These are phyloP conservation scores for Coemansia sp. DNA, from an alignment of 192 early-diverging fungal genomes.

Conservation along the genomic window DNA sequence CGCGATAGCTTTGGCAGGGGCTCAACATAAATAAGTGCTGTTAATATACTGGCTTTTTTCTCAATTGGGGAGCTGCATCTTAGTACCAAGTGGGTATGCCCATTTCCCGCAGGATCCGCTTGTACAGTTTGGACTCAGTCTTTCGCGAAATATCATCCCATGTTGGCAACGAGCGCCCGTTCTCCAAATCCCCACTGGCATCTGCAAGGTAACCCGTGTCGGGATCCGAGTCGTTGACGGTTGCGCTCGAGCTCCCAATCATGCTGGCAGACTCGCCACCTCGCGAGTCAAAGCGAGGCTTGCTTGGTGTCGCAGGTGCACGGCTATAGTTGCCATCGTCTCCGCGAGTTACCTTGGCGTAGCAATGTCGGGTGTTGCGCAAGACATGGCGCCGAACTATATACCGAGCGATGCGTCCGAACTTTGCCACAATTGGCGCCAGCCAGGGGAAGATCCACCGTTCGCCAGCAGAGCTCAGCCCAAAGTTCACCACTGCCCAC, in stretches of 20 bases:
- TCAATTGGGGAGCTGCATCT: no score
- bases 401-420: constrained; percentile 20
- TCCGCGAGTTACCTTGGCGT: constrained; percentile 11
- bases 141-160: constrained; percentile 47
- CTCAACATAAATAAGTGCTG: no score
- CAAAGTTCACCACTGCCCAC: constrained; percentile 60
- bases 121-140: constrained; percentile 39
- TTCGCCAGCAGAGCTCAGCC: constrained; percentile 31
- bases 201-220: neutral
- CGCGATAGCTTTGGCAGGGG: neutral
- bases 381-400: constrained; percentile 17
- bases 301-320: neutral
- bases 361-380: constrained; percentile 1
- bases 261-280: neutral
- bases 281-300: constrained; percentile 7
- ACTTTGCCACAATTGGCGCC: constrained; percentile 20
- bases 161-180: constrained; percentile 17
- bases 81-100: constrained; percentile 52
- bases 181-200: constrained; percentile 18
- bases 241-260: constrained; percentile 20
- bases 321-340: neutral
- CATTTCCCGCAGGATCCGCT: constrained; percentile 51
- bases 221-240: constrained; percentile 5
- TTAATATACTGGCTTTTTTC: neutral
- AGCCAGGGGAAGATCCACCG: constrained; percentile 40